These are phyloP conservation scores for Abrus precatorius DNA, from an alignment of 306 rosid species.

Conservation along the genomic window DNA sequence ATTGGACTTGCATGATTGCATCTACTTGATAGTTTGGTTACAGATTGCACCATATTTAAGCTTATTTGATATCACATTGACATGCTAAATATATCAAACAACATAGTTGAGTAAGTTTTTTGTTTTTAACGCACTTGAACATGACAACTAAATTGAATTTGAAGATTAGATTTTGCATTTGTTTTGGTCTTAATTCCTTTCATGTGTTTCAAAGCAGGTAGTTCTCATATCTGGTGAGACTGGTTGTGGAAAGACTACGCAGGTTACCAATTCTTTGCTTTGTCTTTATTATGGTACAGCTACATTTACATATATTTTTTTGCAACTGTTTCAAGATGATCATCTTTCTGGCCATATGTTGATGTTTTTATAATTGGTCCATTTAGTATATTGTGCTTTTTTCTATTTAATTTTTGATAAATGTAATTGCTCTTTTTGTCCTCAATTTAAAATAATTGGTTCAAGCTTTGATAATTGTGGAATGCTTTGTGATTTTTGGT, in stretches of 20 bases:
- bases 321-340: slow-evolving; percentile 37
- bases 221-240: slow-evolving; percentile 94
- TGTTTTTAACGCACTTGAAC: slow-evolving; percentile 30
- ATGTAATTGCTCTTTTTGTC: slow-evolving; percentile 18
- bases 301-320: slow-evolving; percentile 48
- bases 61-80: slow-evolving; percentile 32
- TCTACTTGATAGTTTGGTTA: slow-evolving; percentile 29
- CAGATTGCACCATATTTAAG: slow-evolving; percentile 43
- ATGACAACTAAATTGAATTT: slow-evolving; percentile 16
- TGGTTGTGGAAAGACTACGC: slow-evolving; percentile 99
- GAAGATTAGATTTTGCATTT: slow-evolving; percentile 42
- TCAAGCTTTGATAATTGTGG: slow-evolving; percentile 29
- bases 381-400: slow-evolving; percentile 23
- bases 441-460: slow-evolving; percentile 10
- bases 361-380: slow-evolving; percentile 20
- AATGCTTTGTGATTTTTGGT: slow-evolving; percentile 48
- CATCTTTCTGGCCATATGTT: slow-evolving; percentile 1
- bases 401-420: slow-evolving; percentile 9
- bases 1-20: slow-evolving; percentile 31
- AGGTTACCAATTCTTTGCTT: slow-evolving; percentile 74
- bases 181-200: slow-evolving; percentile 46
- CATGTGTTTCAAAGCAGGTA: slow-evolving; percentile 68
- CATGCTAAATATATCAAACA: slow-evolving; percentile 36
- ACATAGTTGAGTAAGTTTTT: slow-evolving; percentile 26
- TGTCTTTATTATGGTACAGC: slow-evolving; percentile 54